A percentile compares a stretch with the other conserved stretches of the same genome.
Evolutionary conservation across 208 protist species (phyloP).

Genomic region (Strigomonas culicis): DNA sequence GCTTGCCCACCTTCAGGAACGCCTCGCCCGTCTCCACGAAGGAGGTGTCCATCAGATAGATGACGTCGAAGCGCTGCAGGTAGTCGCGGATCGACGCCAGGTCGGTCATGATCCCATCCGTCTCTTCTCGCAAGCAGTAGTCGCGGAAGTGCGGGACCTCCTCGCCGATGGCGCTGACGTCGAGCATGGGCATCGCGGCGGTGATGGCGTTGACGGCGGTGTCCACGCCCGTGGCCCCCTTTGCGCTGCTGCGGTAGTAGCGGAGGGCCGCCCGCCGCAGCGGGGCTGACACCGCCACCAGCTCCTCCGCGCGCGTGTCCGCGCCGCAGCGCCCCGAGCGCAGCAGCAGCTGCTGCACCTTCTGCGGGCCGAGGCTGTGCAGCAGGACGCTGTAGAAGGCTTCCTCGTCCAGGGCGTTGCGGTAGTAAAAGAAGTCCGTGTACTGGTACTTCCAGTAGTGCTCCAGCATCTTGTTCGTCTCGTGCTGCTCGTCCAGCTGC

Average conservation of each 20-base stretch:
- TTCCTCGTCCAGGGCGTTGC: constrained; percentile 46
- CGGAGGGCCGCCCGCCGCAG: constrained; percentile 33
- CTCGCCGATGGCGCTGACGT: constrained; percentile 63
- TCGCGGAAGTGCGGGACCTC: constrained; percentile 62
- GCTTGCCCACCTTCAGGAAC: constrained; percentile 47
- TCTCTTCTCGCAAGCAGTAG: constrained; percentile 38
- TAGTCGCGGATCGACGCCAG: constrained; percentile 28
- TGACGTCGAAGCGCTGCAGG: constrained; percentile 23
- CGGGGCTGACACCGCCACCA: constrained; percentile 60
- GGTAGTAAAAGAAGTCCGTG: constrained; percentile 71
- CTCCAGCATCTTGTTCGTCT: constrained; percentile 53
- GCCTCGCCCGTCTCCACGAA: constrained; percentile 78
- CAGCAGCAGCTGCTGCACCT: constrained; percentile 53
- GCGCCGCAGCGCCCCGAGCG: constrained; percentile 12
- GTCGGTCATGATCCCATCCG: constrained; percentile 57
- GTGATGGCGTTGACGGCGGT: constrained; percentile 61
- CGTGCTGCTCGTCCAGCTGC: constrained; percentile 53
- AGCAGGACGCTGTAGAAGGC: constrained; percentile 62
- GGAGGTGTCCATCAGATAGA: constrained; percentile 82
- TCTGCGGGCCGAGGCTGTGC: constrained; percentile 33
- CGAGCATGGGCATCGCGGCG: constrained; percentile 61
- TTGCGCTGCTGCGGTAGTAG: constrained; percentile 30
- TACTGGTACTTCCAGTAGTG: constrained; percentile 86
- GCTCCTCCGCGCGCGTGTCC: not conserved
- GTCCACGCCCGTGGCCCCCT: constrained; percentile 36